phyloP scores from a whole-genome alignment of 768 basidiomycete genomes.

The Lentinula edodes region DNA sequence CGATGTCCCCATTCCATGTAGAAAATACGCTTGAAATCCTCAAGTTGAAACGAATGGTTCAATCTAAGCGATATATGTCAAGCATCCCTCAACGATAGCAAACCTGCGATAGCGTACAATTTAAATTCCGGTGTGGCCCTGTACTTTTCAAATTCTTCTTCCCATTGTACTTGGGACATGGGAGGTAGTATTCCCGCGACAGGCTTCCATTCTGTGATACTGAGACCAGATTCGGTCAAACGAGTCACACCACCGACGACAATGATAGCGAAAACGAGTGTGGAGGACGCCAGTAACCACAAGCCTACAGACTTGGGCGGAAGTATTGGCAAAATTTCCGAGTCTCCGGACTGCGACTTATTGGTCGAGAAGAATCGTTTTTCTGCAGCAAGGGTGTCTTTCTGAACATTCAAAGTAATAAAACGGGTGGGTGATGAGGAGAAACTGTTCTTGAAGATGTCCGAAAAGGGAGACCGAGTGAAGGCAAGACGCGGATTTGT shows the following conservation, averaged over 20 bases:
- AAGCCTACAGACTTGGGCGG: slow-evolving; percentile 66
- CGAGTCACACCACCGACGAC: slow-evolving; percentile 96
- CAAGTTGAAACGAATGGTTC: slow-evolving; percentile 81
- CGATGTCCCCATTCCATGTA: slow-evolving; percentile 99
- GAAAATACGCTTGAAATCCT: slow-evolving; percentile 95
- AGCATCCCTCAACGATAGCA: background rate
- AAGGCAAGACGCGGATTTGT: background rate
- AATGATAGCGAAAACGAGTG: slow-evolving; percentile 85
- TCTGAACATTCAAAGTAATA: background rate
- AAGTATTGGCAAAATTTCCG: slow-evolving; percentile 43
- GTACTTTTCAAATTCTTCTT: slow-evolving; percentile 89
- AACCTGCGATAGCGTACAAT: slow-evolving; percentile 50
- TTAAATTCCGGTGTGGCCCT: slow-evolving; percentile 93
- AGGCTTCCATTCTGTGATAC: slow-evolving; percentile 97
- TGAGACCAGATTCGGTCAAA: slow-evolving; percentile 93
- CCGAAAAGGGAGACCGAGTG: background rate
- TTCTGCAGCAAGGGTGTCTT: background rate
- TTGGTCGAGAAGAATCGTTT: slow-evolving; percentile 10
- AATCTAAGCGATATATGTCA: slow-evolving; percentile 42
- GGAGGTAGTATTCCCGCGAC: slow-evolving; percentile 89
- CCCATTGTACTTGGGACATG: slow-evolving; percentile 70
- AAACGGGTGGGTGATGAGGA: background rate
- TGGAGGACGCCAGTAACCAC: slow-evolving; percentile 85
- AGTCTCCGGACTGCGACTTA: slow-evolving; percentile 3
- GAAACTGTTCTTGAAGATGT: background rate